Base-by-base conservation (phyloP, 768 basidiomycete genomes). In the Fomitopsis serialis region DNA sequence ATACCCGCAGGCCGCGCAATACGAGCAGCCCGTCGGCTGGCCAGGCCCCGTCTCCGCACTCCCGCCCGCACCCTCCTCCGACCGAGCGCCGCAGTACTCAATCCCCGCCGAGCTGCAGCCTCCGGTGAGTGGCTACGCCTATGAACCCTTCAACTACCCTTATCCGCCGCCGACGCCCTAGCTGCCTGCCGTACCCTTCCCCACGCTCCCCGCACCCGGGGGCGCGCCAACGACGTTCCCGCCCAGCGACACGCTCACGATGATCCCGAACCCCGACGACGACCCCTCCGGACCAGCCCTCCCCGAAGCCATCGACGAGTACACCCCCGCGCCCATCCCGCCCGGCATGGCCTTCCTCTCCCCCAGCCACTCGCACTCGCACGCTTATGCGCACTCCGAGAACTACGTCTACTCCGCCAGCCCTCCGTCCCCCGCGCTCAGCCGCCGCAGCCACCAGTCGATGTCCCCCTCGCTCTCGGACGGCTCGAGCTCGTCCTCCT, bases 391-490 rank as follows among this genome's bases (percentile, higher is more conserved):
- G 27, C 52, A 32, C 4, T 56, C 50, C 53, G 44, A 22, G 43
- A 52, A 52, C 13, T 58, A 58, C 48, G 53, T 48, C 10, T 58
- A 58, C 48, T 47, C 49, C 24, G 50, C 58, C 7, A 37, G 52
- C 29, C 23, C 50, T 35, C 36, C 44, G 49, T 50, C 17, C 24
- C 27, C 44, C 17, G 50, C 53, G 17, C 54, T 52, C 48, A 36
- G 24, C 17, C 56, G 48, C 42, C 45, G 22, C 23, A 50, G 34
- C 49, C 50, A 42, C 27, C 52, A 25, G 48, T 56, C 57, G 36
- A 27, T 46, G 44, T 61, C 60, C 10, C 60, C 60, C 25, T 53
- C 57, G 29, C 55, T 54, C 19, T 61, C 60, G 7, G 57, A 61
- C 23, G 40, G 50, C 46, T 61, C 60, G 27, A 23, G 22, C 2